Evolutionary conservation across 257 asterid species (phyloP).

Genomic region (Solanum etuberosum): DNA sequence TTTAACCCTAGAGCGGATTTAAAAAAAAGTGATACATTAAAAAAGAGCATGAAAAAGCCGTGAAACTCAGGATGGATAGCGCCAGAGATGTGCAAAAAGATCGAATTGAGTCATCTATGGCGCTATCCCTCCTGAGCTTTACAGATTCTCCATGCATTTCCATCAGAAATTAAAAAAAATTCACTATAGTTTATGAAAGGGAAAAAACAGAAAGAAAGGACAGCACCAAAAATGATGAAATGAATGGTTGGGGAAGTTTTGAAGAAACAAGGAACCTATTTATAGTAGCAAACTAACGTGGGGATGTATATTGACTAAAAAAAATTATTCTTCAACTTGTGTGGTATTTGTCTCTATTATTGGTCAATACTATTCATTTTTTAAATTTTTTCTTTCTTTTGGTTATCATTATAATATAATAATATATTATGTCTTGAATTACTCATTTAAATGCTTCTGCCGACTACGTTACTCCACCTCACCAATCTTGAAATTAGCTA

Average conservation of each 20-base stretch:
- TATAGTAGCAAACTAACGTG: constrained; percentile 24
- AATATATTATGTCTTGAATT: neutral
- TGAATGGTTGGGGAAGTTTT: neutral
- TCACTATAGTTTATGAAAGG: neutral
- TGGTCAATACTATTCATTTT: neutral
- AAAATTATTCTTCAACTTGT: neutral
- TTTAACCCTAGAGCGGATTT: neutral
- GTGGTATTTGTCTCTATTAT: neutral
- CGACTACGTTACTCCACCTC: constrained; percentile 22
- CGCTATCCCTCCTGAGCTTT: constrained; percentile 83
- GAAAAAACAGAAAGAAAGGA: neutral
- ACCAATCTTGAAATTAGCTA: constrained; percentile 10
- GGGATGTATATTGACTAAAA: neutral
- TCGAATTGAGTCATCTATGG: constrained; percentile 8
- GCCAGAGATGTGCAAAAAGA: constrained; percentile 6
- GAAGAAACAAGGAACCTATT: neutral
- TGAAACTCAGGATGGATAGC: constrained; percentile 72
- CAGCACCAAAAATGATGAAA: neutral
- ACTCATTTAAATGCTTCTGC: neutral
- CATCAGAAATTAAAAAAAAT: neutral
- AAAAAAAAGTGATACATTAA: neutral
- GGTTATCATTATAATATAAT: neutral
- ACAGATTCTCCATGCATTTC: constrained; percentile 30
- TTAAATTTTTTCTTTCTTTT: neutral
- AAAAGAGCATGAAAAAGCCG: constrained; percentile 17